Evolutionary conservation across 441 rosid species (phyloP), one percentile per base, ranked within the genome.

Genomic region (Croton laevigatus): DNA sequence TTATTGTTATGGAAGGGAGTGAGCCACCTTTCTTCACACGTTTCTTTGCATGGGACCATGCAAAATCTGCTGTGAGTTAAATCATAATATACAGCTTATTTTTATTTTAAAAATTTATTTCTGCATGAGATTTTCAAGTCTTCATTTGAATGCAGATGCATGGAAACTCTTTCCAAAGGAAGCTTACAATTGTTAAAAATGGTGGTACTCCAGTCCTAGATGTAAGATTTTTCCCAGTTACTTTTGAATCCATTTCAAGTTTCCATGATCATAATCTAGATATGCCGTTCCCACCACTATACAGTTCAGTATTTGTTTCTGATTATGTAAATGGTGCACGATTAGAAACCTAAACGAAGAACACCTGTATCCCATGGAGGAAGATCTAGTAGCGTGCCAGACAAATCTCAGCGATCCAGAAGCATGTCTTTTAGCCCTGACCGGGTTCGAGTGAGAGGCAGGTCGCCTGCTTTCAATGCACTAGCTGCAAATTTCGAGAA

Each of bases 391-490:
- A 57, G 85, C 62, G 91, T 81, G 63, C 94, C 96, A 8, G 97
- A 96, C 22, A 93, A 96, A 81, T 78, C 93, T 22, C 96, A 93
- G 82, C 97, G 98, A 66, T 93, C 98, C 16, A 90, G 99, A 85
- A 93, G 99, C 78, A 80, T 93, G 88, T 90, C 99, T 44, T 93
- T 83, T 78, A 96, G 96, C 76, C 94, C 97, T 36, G 99, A 96
- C 37, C 87, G 98, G 73, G 90, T 87, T 76, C 97, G 98, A 23
- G 90, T 88, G 69, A 88, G 99, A 79, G 99, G 99, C 75, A 87
- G 99, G 83, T 96, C 99, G 49, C 99, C 99, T 14, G 98, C 99
- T 65, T 96, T 96, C 86, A 96, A 87, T 76, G 96, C 94, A 20
- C 88, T 96, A 38, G 98, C 99, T 69, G 96, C 98, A 71, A 93